Conservation (phyloP, 2,329 filamentous ascomycete genomes). For the Trichoderma sp. region DNA sequence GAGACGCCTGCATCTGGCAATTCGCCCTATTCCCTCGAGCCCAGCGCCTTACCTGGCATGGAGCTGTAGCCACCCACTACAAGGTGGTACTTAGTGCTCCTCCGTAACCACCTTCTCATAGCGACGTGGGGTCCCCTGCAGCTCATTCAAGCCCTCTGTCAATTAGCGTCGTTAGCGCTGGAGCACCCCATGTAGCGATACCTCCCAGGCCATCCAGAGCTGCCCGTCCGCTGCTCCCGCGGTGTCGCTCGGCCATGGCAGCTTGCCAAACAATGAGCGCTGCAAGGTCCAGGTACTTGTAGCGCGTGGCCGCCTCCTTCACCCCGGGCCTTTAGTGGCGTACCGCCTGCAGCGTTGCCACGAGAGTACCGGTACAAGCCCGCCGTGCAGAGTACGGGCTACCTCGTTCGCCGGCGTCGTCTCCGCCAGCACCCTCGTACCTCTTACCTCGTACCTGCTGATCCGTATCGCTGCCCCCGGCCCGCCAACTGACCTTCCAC, state of each 20-base stretch:
- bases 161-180: constrained; percentile 11
- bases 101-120: neutral
- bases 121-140: constrained; percentile 24
- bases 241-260: neutral
- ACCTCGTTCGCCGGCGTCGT: constrained; percentile 7
- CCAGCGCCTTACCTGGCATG: constrained; percentile 3
- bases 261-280: neutral
- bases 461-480: constrained; percentile 19
- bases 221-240: neutral
- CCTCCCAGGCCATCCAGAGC: neutral
- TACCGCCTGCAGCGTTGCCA: constrained; percentile 26
- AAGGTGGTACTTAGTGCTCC: neutral
- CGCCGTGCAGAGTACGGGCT: neutral
- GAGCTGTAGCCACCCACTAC: constrained; percentile 2
- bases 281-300: constrained; percentile 15
- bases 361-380: constrained; percentile 10
- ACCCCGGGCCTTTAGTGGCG: constrained; percentile 18
- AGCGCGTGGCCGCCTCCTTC: neutral
- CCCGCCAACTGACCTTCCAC: constrained; percentile 24
- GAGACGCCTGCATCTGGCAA: neutral
- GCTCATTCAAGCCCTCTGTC: constrained; percentile 13
- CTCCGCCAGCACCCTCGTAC: constrained; percentile 13
- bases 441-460: constrained; percentile 27
- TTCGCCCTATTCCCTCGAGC: constrained; percentile 9
- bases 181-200: neutral